Percentiles rank a stretch among this genome's conserved stretches.
Conservation (phyloP, 176 grass and related monocot species). For the Phoenix roebelenii region DNA sequence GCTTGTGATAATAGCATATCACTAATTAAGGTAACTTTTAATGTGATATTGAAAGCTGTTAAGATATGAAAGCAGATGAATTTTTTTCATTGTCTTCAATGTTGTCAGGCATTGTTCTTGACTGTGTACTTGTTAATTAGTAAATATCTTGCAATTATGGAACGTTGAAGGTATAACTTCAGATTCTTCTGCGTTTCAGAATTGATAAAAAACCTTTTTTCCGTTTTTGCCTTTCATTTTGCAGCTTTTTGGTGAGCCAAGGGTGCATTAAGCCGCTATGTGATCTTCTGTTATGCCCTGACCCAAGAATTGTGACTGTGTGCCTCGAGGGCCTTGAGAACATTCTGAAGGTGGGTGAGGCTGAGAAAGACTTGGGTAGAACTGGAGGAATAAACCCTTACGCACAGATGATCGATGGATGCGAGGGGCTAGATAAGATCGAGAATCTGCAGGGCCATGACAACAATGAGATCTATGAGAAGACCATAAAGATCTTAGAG, state of each 20-base stretch:
- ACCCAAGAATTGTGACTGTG: constrained; percentile 18
- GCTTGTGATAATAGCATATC: no score
- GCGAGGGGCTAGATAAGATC: constrained; percentile 22
- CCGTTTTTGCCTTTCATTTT: constrained; percentile 14
- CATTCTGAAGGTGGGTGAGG: constrained; percentile 21
- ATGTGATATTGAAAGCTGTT: no score
- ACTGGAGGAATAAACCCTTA: constrained; percentile 4
- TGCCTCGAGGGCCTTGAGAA: constrained; percentile 9
- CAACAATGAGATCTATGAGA: constrained; percentile 25
- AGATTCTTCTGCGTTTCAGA: no score
- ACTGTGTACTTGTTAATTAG: no score
- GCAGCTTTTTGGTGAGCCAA: constrained; percentile 12
- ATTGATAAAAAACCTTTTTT: no score
- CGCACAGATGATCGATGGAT: constrained; percentile 14
- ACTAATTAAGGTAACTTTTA: no score
- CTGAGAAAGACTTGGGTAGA: constrained; percentile 10
- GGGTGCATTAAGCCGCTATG: constrained; percentile 25
- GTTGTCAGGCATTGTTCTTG: no score
- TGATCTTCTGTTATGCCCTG: constrained; percentile 22
- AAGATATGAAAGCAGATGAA: no score
- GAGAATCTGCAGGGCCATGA: constrained; percentile 23
- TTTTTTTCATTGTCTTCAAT: no score
- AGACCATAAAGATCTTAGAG: constrained; percentile 21
- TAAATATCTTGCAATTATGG: no score
- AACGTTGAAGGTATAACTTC: no score